These are phyloP conservation scores for Phytopythium chamaehyphon DNA, from an alignment of 352 stramenopile species.

Conservation along the genomic window DNA sequence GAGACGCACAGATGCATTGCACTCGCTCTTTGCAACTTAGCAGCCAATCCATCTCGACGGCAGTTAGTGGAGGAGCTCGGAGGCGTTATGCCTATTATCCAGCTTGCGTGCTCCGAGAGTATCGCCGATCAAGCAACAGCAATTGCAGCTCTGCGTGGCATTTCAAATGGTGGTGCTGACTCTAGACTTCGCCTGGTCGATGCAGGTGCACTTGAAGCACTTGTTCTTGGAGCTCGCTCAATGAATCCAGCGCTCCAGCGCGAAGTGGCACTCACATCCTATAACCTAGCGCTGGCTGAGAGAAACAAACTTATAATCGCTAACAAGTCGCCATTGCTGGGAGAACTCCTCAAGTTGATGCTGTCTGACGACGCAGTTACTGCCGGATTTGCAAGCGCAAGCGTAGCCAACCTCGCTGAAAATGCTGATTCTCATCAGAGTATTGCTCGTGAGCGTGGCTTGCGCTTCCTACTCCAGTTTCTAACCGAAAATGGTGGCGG, in stretches of 20 bases:
- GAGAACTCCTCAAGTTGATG: constrained; percentile 84
- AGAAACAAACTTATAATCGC: constrained; percentile 94
- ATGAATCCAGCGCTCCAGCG: constrained; percentile 70
- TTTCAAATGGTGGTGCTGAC: constrained; percentile 74
- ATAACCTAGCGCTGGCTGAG: constrained; percentile 92
- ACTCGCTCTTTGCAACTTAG: constrained; percentile 95
- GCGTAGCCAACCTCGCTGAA: constrained; percentile 93
- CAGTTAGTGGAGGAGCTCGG: constrained; percentile 90
- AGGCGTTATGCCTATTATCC: constrained; percentile 93
- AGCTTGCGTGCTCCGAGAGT: constrained; percentile 90
- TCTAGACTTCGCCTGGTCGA: constrained; percentile 86
- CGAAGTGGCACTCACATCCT: constrained; percentile 88
- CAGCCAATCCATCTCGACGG: constrained; percentile 81
- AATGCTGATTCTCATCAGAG: constrained; percentile 84
- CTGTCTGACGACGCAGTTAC: constrained; percentile 69
- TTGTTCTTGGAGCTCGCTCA: constrained; percentile 81
- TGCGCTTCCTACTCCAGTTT: constrained; percentile 78
- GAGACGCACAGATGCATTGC: constrained; percentile 96
- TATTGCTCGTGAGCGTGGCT: constrained; percentile 72
- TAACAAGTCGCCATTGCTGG: constrained; percentile 63
- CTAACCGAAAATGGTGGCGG: constrained; percentile 21
- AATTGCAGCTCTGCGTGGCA: constrained; percentile 88
- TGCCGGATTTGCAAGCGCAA: constrained; percentile 67
- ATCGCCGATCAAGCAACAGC: constrained; percentile 87
- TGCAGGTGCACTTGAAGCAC: constrained; percentile 86